Percentiles rank a stretch among this genome's conserved stretches.
phyloP scores from a whole-genome alignment of 495 filamentous ascomycete species.

The Talaromyces ruber region DNA sequence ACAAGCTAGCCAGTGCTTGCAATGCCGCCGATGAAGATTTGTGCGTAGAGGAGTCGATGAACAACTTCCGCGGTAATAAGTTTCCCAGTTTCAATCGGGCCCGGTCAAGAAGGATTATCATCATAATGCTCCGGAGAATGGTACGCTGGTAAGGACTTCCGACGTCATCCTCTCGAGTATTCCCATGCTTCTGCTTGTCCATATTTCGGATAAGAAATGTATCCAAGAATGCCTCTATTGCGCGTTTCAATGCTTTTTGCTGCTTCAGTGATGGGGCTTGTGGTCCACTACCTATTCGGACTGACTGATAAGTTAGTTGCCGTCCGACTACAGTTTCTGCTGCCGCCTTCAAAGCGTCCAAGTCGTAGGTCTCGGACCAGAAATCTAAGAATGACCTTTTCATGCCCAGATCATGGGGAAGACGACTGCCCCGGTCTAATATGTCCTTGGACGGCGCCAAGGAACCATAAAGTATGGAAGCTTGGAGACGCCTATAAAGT shows the following conservation, averaged over 20 bases:
- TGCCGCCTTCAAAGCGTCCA: conserved; percentile 37
- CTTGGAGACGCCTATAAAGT: conserved; percentile 52
- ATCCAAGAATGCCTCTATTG: conserved; percentile 45
- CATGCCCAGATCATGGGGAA: conserved; percentile 52
- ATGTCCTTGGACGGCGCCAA: conserved; percentile 47
- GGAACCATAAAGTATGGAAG: conserved; percentile 55
- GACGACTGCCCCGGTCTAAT: conserved; percentile 31
- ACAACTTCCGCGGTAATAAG: conserved; percentile 32
- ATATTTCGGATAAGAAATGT: conserved; percentile 52
- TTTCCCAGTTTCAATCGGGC: conserved; percentile 16
- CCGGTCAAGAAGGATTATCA: conserved; percentile 53
- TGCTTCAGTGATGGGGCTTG: background rate
- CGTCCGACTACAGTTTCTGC: conserved; percentile 55
- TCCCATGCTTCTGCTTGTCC: conserved; percentile 27
- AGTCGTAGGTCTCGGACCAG: conserved; percentile 52
- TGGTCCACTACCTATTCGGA: background rate
- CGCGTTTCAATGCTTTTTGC: conserved; percentile 27
- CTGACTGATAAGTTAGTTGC: conserved; percentile 24
- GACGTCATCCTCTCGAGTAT: conserved; percentile 11
- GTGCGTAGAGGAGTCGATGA: conserved; percentile 35
- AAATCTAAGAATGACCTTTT: conserved; percentile 47
- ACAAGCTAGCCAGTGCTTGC: conserved; percentile 38
- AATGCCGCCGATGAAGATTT: conserved; percentile 51
- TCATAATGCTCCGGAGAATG: conserved; percentile 51
- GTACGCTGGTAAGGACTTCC: conserved; percentile 45